phyloP scores from a whole-genome alignment of 768 basidiomycete species.

The Pseudohyphozyma bogoriensis region DNA sequence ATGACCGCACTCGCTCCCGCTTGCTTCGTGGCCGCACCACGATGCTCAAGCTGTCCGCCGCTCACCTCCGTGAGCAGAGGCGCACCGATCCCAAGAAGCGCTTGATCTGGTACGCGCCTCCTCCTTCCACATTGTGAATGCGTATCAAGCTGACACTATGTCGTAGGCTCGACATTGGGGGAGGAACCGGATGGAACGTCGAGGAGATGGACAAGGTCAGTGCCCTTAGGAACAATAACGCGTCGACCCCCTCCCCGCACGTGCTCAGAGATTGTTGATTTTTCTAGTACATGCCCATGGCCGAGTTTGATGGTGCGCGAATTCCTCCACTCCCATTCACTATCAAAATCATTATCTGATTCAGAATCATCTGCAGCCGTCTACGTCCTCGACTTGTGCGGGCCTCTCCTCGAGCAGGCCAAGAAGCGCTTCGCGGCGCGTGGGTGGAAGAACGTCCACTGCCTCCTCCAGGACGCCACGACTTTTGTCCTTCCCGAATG shows the following conservation, averaged over 20 bases:
- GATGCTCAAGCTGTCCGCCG: slow-evolving; percentile 58
- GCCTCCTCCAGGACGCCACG: slow-evolving; percentile 62
- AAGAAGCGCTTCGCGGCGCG: slow-evolving; percentile 53
- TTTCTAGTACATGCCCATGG: slow-evolving; percentile 46
- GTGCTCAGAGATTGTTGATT: neutral
- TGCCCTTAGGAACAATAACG: no score
- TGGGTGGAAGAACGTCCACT: slow-evolving; percentile 65
- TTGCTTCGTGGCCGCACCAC: slow-evolving; percentile 61
- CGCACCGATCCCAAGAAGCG: slow-evolving; percentile 42
- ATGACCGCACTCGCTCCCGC: slow-evolving; percentile 55
- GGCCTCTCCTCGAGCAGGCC: slow-evolving; percentile 58
- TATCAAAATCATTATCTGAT: neutral
- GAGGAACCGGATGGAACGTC: slow-evolving; percentile 58
- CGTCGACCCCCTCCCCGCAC: no score
- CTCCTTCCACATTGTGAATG: slow-evolving; percentile 56
- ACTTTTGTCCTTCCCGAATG: slow-evolving; percentile 55
- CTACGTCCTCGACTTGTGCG: slow-evolving; percentile 64
- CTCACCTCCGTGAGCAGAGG: slow-evolving; percentile 48
- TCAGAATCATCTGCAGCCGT: slow-evolving; percentile 38
- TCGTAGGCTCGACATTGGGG: neutral
- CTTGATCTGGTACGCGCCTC: slow-evolving; percentile 66
- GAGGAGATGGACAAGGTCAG: slow-evolving; percentile 50
- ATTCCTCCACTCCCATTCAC: neutral
- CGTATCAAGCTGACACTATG: neutral
- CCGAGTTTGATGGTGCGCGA: slow-evolving; percentile 46